Evolutionary conservation across 441 rosid species (phyloP), one percentile per base, ranked within the genome.

Genomic region (Corymbia citriodora): DNA sequence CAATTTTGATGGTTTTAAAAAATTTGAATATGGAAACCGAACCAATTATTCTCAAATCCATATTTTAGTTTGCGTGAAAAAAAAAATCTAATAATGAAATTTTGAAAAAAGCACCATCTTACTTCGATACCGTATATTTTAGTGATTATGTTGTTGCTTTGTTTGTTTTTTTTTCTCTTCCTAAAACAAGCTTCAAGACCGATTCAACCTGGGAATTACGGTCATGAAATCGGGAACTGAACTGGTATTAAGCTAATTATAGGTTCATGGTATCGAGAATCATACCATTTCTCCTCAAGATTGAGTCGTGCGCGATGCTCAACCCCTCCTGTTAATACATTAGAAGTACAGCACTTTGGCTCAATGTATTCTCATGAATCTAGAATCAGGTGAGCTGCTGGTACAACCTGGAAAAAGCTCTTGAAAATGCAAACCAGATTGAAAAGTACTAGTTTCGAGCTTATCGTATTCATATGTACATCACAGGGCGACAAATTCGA

Each of bases 221-320:
- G 3, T 19, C 5, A 0, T 65, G 3, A 36, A 65, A 65, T 0
- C 1, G 1, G 33, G 8, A 65, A 65, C 21, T 8, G 17, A 65
- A 65, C 17, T 0, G 10, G 36, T 33, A n/a, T 0, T 65, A 1
- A 65, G 36, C 21, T 15, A 65, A 65, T 0, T 65, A 15, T 61
- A 61, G 17, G 17, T 0, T 61, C 33, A 27, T 0, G 0, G 17
- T 23, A 61, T 29, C 0, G 0, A 2, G 9, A 61, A 61, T n/a
- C 29, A 3, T 12, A 12, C 3, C 4, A 0, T 61, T 61, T 61
- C 15, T 61, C 4, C 70, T 16, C 70, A 61, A 2, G 9, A 61
- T 61, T 61, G 16, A 61, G 13, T 4, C 0, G 17, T 0, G 33
- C 70, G 17, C 1, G 8, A 23, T 29, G 31, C 70, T 61, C 9